These are phyloP conservation scores for Chloromonas sp. DNA, from an alignment of 163 green algal genomes.

Conservation along the genomic window DNA sequence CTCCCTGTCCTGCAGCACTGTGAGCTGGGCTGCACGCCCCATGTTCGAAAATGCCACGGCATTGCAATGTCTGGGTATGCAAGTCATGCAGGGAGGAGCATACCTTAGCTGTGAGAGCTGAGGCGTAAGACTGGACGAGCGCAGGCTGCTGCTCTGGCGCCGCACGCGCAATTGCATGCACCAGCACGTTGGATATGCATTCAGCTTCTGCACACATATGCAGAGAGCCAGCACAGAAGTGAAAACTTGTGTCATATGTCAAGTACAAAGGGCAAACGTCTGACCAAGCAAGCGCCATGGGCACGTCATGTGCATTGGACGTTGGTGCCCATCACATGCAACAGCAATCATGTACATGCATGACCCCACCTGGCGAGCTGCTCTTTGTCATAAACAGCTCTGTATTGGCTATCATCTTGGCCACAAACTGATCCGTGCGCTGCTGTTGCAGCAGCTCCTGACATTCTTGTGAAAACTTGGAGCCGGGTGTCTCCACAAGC, in stretches of 20 bases:
- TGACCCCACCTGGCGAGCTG: not conserved
- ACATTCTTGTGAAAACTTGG: constrained; percentile 30
- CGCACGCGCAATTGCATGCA: constrained; percentile 22
- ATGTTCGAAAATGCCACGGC: not conserved
- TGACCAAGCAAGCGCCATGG: too few species aligned
- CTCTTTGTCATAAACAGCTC: constrained; percentile 33
- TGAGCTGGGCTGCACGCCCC: too few species aligned
- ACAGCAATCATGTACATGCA: not conserved
- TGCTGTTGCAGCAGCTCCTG: constrained; percentile 13
- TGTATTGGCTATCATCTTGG: constrained; percentile 26
- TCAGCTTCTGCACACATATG: constrained; percentile 24
- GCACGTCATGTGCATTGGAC: too few species aligned
- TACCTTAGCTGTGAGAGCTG: constrained; percentile 23
- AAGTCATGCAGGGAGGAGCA: not conserved
- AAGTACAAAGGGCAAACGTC: too few species aligned
- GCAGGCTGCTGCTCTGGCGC: constrained; percentile 4
- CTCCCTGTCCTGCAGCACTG: not conserved
- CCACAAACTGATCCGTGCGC: constrained; percentile 34
- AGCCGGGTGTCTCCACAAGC: constrained; percentile 35
- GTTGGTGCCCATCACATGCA: too few species aligned
- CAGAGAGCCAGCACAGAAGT: too few species aligned
- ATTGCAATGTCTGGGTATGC: not conserved
- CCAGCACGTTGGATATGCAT: constrained; percentile 27
- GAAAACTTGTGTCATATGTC: too few species aligned
- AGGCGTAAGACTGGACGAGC: constrained; percentile 2